These are phyloP conservation scores for Aspergillus biplanus DNA, from an alignment of 495 filamentous ascomycete genomes.

Conservation along the genomic window DNA sequence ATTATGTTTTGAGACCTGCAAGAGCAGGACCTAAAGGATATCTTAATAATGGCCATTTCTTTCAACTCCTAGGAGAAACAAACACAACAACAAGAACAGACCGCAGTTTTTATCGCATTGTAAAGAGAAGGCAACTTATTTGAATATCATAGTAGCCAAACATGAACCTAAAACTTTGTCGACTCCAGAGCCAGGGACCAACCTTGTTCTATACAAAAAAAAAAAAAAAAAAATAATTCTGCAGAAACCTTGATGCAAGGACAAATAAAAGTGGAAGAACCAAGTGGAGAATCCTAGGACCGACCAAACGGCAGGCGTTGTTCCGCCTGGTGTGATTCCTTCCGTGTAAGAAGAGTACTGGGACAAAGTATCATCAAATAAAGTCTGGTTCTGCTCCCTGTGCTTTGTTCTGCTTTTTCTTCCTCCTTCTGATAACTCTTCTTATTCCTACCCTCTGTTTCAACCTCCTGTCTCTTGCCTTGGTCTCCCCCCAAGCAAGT, in stretches of 20 bases:
- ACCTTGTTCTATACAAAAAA: no score
- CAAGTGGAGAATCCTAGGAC: not conserved
- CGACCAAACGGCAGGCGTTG: constrained; percentile 31
- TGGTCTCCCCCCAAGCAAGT: not conserved
- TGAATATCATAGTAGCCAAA: no score
- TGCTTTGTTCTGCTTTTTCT: not conserved
- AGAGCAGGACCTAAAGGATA: no score
- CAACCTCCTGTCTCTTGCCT: not conserved
- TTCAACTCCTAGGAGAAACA: no score
- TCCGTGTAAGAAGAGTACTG: not conserved
- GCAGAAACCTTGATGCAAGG: not conserved
- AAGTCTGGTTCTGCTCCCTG: constrained; percentile 11
- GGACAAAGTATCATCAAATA: not conserved
- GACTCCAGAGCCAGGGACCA: no score
- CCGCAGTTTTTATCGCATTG: no score
- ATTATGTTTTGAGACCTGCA: no score
- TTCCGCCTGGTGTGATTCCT: constrained; percentile 51
- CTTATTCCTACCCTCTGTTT: not conserved
- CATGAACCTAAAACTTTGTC: no score
- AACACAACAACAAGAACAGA: no score
- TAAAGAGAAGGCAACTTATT: no score
- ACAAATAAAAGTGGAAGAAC: not conserved
- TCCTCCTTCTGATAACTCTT: constrained; percentile 1
- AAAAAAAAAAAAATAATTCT: not conserved
- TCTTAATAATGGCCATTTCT: no score